Evolutionary conservation across 2,329 filamentous ascomycete genomes (phyloP).

Genomic region (Alternaria infectoria): DNA sequence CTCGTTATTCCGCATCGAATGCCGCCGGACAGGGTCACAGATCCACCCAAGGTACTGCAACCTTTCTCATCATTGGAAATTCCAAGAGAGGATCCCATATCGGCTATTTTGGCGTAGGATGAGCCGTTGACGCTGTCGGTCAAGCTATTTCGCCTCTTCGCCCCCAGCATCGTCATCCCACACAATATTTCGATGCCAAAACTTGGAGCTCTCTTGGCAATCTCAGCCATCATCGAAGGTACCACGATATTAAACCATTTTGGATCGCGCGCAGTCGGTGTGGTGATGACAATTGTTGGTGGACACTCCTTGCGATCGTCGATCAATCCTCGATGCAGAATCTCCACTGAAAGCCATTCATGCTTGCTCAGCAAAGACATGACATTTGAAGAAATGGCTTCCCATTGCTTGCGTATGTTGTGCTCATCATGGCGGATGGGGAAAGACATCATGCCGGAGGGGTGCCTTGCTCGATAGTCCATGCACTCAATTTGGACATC

Average conservation of each 20-base stretch:
- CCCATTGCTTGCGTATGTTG: not conserved
- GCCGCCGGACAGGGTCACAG: not conserved
- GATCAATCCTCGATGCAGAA: not conserved
- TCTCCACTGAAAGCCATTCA: not conserved
- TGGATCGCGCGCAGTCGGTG: not conserved
- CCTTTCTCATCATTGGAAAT: not conserved
- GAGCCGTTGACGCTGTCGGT: not conserved
- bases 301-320: not conserved
- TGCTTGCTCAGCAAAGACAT: not conserved
- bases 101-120: not conserved
- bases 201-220: not conserved
- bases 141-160: not conserved
- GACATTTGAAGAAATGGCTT: not conserved
- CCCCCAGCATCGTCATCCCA: not conserved
- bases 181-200: not conserved
- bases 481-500: not conserved
- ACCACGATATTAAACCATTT: not conserved
- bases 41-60: not conserved
- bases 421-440: not conserved
- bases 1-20: not conserved
- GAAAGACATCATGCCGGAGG: not conserved
- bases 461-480: not conserved
- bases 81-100: not conserved
- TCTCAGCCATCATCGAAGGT: not conserved
- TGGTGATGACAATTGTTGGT: not conserved